Evolutionary conservation across 2,329 filamentous ascomycete genomes (phyloP).

Genomic region (Fusarium sp.): DNA sequence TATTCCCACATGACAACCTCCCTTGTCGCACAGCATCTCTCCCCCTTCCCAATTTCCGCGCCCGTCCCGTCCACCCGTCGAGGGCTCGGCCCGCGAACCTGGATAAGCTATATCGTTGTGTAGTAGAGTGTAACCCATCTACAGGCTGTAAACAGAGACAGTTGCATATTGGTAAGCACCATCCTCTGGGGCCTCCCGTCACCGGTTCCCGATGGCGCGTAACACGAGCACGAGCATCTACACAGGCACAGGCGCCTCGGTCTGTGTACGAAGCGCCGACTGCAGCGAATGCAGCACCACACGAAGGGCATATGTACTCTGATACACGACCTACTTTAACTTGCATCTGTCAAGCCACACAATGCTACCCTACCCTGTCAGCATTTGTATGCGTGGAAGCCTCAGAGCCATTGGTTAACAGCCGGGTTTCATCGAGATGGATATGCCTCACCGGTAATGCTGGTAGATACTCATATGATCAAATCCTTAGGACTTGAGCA

Average conservation of each 20-base stretch:
- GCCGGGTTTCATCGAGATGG: constrained; percentile 3
- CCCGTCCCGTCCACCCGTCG: constrained; percentile 16
- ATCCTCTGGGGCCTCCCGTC: not conserved
- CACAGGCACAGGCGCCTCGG: constrained; percentile 11
- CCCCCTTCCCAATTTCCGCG: not conserved
- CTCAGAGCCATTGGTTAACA: constrained; percentile 13
- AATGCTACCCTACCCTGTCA: constrained; percentile 23
- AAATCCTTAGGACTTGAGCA: constrained; percentile 3
- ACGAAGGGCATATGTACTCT: not conserved
- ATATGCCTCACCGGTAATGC: constrained; percentile 26
- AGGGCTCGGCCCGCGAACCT: constrained; percentile 27
- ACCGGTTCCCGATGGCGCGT: constrained; percentile 27
- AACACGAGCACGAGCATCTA: constrained; percentile 7
- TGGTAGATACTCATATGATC: constrained; percentile 16
- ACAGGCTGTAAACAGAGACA: constrained; percentile 1
- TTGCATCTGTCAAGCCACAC: constrained; percentile 26
- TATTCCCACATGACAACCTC: constrained; percentile 32
- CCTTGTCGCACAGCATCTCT: constrained; percentile 15
- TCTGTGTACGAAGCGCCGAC: constrained; percentile 10
- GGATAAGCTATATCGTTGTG: constrained; percentile 12
- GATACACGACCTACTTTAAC: constrained; percentile 14
- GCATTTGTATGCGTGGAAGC: constrained; percentile 14
- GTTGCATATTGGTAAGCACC: constrained; percentile 1
- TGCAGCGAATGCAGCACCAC: not conserved
- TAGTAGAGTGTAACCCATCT: constrained; percentile 1